Conservation (phyloP, 805 yeast species). For the Citeromyces matritensis region DNA sequence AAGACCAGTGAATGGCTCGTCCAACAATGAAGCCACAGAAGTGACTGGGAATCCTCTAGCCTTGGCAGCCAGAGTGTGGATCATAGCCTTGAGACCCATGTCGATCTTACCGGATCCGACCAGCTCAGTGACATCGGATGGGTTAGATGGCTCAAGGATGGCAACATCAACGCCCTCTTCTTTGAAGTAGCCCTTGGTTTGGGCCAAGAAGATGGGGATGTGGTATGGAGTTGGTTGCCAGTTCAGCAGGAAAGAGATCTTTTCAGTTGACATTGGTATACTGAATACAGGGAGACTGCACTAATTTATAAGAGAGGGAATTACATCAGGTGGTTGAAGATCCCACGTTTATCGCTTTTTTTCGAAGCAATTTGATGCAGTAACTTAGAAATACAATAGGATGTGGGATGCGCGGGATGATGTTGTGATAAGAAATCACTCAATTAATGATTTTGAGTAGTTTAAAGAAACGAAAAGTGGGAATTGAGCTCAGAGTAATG, state of each 20-base stretch:
- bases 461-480: no score
- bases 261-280: conserved; percentile 22
- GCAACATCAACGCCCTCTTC: conserved; percentile 36
- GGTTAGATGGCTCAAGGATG: conserved; percentile 38
- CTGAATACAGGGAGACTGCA: no score
- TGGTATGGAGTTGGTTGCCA: conserved; percentile 46
- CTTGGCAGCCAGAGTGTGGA: conserved; percentile 43
- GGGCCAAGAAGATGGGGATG: conserved; percentile 34
- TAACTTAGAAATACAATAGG: no score
- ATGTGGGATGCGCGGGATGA: no score
- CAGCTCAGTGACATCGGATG: conserved; percentile 41
- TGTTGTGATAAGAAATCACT: no score
- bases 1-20: conserved; percentile 44
- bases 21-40: conserved; percentile 36
- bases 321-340: no score
- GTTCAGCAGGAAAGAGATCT: conserved; percentile 34
- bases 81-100: conserved; percentile 48
- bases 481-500: no score
- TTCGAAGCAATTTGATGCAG: no score
- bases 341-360: no score
- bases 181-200: conserved; percentile 30
- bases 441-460: no score
- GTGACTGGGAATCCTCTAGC: conserved; percentile 45
- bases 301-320: no score
- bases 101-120: conserved; percentile 42